These are phyloP conservation scores for Basipetospora chlamydospora DNA, from an alignment of 2,329 filamentous ascomycete species.

Conservation along the genomic window DNA sequence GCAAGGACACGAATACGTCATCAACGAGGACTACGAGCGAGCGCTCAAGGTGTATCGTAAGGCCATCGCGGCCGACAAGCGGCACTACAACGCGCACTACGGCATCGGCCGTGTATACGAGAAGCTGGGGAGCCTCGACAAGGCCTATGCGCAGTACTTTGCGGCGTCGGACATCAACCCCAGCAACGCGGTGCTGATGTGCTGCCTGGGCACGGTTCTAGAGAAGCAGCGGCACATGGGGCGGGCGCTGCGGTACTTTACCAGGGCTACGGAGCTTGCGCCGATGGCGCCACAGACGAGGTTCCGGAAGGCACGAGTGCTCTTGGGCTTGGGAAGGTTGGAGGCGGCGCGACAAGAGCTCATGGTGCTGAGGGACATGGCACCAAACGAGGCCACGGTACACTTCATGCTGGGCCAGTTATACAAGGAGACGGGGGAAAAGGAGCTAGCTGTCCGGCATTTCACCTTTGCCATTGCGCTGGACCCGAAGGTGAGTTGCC, in stretches of 20 bases:
- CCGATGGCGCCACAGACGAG: conserved; percentile 70
- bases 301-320: conserved; percentile 81
- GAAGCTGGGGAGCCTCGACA: conserved; percentile 79
- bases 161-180: conserved; percentile 83
- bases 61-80: conserved; percentile 70
- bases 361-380: conserved; percentile 76
- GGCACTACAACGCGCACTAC: conserved; percentile 98
- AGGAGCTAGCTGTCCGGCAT: conserved; percentile 72
- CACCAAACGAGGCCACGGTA: conserved; percentile 88
- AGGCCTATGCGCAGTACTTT: conserved; percentile 82
- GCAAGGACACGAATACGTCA: conserved; percentile 88
- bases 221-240: conserved; percentile 77
- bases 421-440: conserved; percentile 59
- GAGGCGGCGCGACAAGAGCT: conserved; percentile 68
- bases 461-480: conserved; percentile 91
- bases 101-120: conserved; percentile 74
- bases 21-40: conserved; percentile 95
- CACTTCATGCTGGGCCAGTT: conserved; percentile 86
- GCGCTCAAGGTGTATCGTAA: conserved; percentile 76
- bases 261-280: conserved; percentile 66
- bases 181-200: conserved; percentile 81
- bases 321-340: conserved; percentile 61
- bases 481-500: conserved; percentile 67
- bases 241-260: conserved; percentile 68
- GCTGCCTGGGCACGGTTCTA: conserved; percentile 78